Evolutionary conservation across 2,329 filamentous ascomycete species (phyloP), one percentile per base, ranked within the genome.

Genomic region (Ophiostoma himal-ulmi): DNA sequence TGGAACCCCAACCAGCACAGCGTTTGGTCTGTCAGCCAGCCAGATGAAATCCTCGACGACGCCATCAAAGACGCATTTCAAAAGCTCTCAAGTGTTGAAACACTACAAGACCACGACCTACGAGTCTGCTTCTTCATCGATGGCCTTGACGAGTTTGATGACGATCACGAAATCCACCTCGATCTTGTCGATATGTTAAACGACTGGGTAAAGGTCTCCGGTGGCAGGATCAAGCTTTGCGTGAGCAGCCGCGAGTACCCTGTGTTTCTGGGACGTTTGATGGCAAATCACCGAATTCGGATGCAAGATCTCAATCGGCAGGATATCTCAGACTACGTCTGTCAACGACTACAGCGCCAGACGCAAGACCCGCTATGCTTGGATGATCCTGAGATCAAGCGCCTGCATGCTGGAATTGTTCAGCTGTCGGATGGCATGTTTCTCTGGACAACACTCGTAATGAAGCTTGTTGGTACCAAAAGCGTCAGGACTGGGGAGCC

Each of bases 111-210:
- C 2, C 2, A 22, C 11, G n/a, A 57, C n/a, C 2, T 57, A 10
- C n/a, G 20, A 4, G 11, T 57, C 8, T 57, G 52, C n/a, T 57
- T 57, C 7, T 57, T 57, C 5, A 57, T 57, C 52, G 52, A 57
- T 22, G 52, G 52, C 52, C 26, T 71, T 2, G 70, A 71, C 44
- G 70, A 71, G 48, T 70, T 62, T 11, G 52, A 71, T 39, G 14
- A 65, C 30, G 44, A 22, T 6, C n/a, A 67, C 10, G 34, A 54
- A 1, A 60, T 13, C 5, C n/a, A 66, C 57, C 10, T 22, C 1
- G 57, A 66, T n/a, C 13, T 71, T 26, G 66, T 69, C 0, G 17
- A 65, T 8, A 3, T 17, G 37, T 65, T 71, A 5, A 30, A 11
- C n/a, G 2, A n/a, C 11, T 71, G 70, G 70, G 44, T 41, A 7